Evolutionary conservation across 805 yeast species (phyloP), one percentile per base, ranked within the genome.

Genomic region (Millerozyma acaciae): DNA sequence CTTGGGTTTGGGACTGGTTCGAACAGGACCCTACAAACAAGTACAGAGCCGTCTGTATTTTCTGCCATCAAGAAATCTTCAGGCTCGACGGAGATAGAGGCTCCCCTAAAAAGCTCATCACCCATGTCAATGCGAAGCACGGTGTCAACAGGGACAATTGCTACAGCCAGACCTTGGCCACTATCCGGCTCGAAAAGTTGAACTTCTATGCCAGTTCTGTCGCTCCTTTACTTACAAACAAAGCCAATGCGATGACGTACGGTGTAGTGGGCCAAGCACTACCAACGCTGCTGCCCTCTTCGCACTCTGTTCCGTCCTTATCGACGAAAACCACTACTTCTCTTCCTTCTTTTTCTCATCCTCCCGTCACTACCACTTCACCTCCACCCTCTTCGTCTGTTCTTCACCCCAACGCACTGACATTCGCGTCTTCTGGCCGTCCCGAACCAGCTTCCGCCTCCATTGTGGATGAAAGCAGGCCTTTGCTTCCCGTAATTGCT

Each of bases 1-100:
- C 44, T 9, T 44, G 48, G 48, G 45, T 44, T 2, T 44, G 48
- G 48, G 48, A 42, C 30, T 44, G 48, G 48, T 39, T 42, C 17
- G 48, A 41, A 26, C 48, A 44, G 18, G 48, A 44, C 19, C 42
- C 43, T 8, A 33, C 31, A 10, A 44, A 44, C 28, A 44, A 44
- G 23, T 44, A 39, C 22, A 29, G 48, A 16, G 48, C 48, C 4
- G 38, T 44, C 9, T 44, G 48, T 31, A 26, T 44, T 16, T 37
- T 28, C 32, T 44, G 48, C 22, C 43, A 41, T 26, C 41, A 36
- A 30, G 45, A 44, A 19, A 39, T 44, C 4, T 44, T 37, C 29
- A 29, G 48, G 30, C 31, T 41, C 13, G 48, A 44, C 16, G 44
- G 44, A 9, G 48, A 44, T 28, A 41, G 41, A 31, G 48, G 48